phyloP scores from a whole-genome alignment of 1,139 yeast genomes.

The Hyphopichia fennica region DNA sequence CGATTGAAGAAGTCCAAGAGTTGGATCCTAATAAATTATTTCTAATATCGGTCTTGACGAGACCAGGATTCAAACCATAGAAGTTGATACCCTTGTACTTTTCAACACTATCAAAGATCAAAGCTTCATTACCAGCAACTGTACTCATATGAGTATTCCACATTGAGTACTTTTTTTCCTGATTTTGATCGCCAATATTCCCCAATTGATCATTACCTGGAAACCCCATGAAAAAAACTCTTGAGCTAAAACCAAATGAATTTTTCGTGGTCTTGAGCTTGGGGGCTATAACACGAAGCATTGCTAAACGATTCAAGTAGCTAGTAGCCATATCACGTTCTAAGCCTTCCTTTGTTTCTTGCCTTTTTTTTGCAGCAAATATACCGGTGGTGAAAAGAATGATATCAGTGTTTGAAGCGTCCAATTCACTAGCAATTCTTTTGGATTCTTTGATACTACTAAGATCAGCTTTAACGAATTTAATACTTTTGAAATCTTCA shows the following conservation, averaged over 20 bases:
- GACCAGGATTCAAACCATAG: slow-evolving; percentile 36
- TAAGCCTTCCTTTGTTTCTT: slow-evolving; percentile 31
- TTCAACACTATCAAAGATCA: slow-evolving; percentile 20
- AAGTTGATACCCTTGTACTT: slow-evolving; percentile 16
- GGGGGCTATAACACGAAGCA: slow-evolving; percentile 20
- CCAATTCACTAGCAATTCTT: slow-evolving; percentile 20
- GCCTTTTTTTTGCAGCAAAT: slow-evolving; percentile 22
- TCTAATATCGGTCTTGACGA: slow-evolving; percentile 31
- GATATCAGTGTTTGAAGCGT: slow-evolving; percentile 17
- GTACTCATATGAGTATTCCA: slow-evolving; percentile 30
- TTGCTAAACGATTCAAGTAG: slow-evolving; percentile 27
- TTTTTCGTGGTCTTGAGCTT: slow-evolving; percentile 9
- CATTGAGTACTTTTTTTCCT: slow-evolving; percentile 23
- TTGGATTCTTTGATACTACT: slow-evolving; percentile 20
- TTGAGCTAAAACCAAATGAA: slow-evolving; percentile 15
- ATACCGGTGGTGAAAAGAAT: slow-evolving; percentile 36
- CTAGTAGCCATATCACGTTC: slow-evolving; percentile 37
- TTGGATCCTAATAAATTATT: slow-evolving; percentile 24
- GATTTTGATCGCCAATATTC: slow-evolving; percentile 26
- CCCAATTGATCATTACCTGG: slow-evolving; percentile 33
- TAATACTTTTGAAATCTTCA: slow-evolving; percentile 16
- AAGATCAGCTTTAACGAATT: slow-evolving; percentile 30
- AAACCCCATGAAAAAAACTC: slow-evolving; percentile 33
- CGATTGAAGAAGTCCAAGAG: slow-evolving; percentile 14
- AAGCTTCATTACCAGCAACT: slow-evolving; percentile 37